Conservation (phyloP, 768 basidiomycete genomes). For the Trametes cingulata region DNA sequence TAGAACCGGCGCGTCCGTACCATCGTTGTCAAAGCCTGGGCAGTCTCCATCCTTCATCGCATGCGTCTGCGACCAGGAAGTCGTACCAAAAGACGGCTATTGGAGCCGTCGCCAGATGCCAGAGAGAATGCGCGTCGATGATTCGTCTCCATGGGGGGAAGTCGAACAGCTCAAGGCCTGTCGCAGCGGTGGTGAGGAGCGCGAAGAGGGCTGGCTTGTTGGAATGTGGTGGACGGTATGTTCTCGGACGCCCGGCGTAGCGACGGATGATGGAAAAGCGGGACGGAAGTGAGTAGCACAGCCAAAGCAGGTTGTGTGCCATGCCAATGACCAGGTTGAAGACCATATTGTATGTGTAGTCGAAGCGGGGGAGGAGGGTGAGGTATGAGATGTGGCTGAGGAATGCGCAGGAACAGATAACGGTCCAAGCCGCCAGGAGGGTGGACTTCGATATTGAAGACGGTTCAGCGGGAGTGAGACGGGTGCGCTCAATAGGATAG, state of each 20-base stretch:
- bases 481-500: conserved; percentile 44
- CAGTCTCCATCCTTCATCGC: conserved; percentile 67
- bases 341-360: conserved; percentile 91
- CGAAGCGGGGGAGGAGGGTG: conserved; percentile 72
- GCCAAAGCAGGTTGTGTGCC: conserved; percentile 81
- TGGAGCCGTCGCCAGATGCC: conserved; percentile 86
- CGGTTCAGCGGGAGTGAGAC: conserved; percentile 25
- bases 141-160: conserved; percentile 78
- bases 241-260: conserved; percentile 53
- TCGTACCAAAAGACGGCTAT: conserved; percentile 82
- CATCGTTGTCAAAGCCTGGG: conserved; percentile 34
- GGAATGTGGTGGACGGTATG: conserved; percentile 59
- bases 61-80: conserved; percentile 76
- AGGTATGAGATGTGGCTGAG: conserved; percentile 80
- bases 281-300: conserved; percentile 62
- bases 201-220: conserved; percentile 62
- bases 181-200: conserved; percentile 69
- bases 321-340: conserved; percentile 81
- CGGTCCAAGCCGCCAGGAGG: conserved; percentile 42
- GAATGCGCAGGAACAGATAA: conserved; percentile 56
- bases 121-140: conserved; percentile 89
- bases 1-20: no score
- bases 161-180: conserved; percentile 84
- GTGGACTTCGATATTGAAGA: conserved; percentile 7
- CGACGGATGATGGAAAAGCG: conserved; percentile 49